Percentiles rank a stretch among this genome's conserved stretches.
These are phyloP conservation scores for Pyricularia grisea DNA, from an alignment of 2,329 filamentous ascomycete genomes.

Conservation along the genomic window DNA sequence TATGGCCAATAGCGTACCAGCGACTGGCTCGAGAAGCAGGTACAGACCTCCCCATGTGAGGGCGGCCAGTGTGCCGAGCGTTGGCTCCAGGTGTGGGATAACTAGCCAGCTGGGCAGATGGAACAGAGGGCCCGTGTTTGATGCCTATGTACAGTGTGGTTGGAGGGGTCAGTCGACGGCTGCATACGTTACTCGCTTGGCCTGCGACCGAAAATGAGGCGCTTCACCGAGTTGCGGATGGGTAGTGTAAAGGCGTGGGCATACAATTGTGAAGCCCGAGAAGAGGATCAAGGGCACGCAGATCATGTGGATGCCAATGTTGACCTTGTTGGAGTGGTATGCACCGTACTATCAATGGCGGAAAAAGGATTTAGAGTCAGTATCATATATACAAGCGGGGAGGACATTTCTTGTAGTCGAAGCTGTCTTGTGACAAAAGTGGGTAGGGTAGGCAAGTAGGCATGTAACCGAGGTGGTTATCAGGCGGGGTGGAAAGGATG, in stretches of 20 bases:
- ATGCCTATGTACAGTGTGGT: constrained; percentile 32
- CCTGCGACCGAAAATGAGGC: background rate
- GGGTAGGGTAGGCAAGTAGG: background rate
- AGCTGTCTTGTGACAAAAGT: background rate
- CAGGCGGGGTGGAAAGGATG: background rate
- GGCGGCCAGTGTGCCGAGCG: constrained; percentile 54
- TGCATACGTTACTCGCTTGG: background rate
- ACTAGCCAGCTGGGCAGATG: constrained; percentile 58
- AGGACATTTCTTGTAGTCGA: background rate
- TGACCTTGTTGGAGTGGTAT: constrained; percentile 72
- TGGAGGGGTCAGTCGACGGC: constrained; percentile 9
- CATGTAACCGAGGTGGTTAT: background rate
- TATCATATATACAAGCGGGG: background rate
- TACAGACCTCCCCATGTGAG: constrained; percentile 71
- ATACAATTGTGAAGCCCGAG: constrained; percentile 62
- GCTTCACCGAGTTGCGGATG: constrained; percentile 8
- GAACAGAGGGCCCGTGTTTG: constrained; percentile 54
- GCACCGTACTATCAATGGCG: constrained; percentile 59
- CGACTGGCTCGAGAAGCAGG: constrained; percentile 87
- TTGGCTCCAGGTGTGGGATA: constrained; percentile 57
- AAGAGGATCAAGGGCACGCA: constrained; percentile 71
- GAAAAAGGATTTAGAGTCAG: constrained; percentile 1
- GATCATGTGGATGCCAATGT: constrained; percentile 68
- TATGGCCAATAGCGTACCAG: constrained; percentile 66
- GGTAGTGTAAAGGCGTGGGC: constrained; percentile 15